A percentile compares a stretch with the other conserved stretches of the same genome.
phyloP scores from a whole-genome alignment of 257 asterid species.

The Coffea canephora region DNA sequence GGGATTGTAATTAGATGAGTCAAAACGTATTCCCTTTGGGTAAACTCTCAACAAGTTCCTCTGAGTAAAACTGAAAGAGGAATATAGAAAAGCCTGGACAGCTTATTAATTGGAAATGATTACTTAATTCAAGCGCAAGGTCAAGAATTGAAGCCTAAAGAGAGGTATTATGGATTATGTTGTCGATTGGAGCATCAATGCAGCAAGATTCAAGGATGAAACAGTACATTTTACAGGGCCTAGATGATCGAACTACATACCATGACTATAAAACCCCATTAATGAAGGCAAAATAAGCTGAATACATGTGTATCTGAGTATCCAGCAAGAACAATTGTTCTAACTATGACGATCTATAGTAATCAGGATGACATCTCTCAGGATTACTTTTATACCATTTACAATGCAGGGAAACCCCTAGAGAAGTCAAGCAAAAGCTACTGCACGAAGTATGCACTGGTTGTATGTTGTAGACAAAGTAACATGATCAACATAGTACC shows the following conservation, averaged over 20 bases:
- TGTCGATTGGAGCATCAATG: not conserved
- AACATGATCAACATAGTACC: conserved; percentile 34
- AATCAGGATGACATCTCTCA: not conserved
- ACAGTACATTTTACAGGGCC: not conserved
- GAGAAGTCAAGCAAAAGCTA: not conserved
- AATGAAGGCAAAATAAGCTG: not conserved
- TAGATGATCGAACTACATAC: not conserved
- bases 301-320: not conserved
- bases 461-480: not conserved
- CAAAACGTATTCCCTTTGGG: conserved; percentile 83
- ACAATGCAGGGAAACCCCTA: not conserved
- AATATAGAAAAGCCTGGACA: conserved; percentile 16
- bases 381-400: not conserved
- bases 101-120: not conserved
- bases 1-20: conserved; percentile 96
- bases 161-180: not conserved
- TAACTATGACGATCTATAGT: not conserved
- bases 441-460: not conserved
- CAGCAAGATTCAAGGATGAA: not conserved
- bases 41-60: conserved; percentile 72
- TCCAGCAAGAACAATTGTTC: not conserved
- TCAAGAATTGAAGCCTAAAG: not conserved
- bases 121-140: not conserved
- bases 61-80: conserved; percentile 64
- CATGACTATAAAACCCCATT: not conserved